Base-by-base conservation (phyloP, 2,329 filamentous ascomycete genomes). In the Colletotrichum somersetense region DNA sequence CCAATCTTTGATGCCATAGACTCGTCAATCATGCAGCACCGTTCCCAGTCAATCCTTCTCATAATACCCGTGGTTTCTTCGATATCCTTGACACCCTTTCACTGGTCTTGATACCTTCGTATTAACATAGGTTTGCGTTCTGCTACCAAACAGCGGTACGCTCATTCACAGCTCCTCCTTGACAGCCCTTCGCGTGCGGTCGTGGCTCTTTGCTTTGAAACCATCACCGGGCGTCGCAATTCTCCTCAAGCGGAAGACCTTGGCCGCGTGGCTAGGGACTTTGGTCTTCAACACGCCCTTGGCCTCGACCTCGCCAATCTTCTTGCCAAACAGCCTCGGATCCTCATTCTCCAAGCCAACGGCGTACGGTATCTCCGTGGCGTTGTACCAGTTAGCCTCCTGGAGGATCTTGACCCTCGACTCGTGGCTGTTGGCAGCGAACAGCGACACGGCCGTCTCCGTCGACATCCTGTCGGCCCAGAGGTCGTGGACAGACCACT, bases 401-500 rank as follows among this genome's bases (percentile, higher is more conserved):
- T 44, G 61, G 44, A 73, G 50, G 46, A 76, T 68, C 30, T 30
- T 40, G 48, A 48, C 16, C 16, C 69, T 58, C 12, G 44, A 61
- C 1, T 57, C 69, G n/a, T 72, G 44, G 26, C 57, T 56, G 11
- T 50, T 62, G 16, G 75, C 75, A 5, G 62, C 30, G 16, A 75
- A 30, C 5, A 76, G 63, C n/a, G 66, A 70, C 62, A 65, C 58
- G 0, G 75, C 75, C 33, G 38, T 70, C 30, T 72, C 59, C 14
- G 63, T 64, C 20, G 73, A 30, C 75, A 76, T 76, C 40, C 75
- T 67, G 52, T 75, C 66, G 18, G 75, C 75, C 74, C 73, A 76
- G 5, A 75, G 71, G 44, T 77, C 73, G 48, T 76, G 66, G n/a
- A 76, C 58, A n/a, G 72, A 67, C 75, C 75, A 77, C 48, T 72